Conservation (phyloP, 1,284 basidiomycete species). For the Pseudozyma thailandica region DNA sequence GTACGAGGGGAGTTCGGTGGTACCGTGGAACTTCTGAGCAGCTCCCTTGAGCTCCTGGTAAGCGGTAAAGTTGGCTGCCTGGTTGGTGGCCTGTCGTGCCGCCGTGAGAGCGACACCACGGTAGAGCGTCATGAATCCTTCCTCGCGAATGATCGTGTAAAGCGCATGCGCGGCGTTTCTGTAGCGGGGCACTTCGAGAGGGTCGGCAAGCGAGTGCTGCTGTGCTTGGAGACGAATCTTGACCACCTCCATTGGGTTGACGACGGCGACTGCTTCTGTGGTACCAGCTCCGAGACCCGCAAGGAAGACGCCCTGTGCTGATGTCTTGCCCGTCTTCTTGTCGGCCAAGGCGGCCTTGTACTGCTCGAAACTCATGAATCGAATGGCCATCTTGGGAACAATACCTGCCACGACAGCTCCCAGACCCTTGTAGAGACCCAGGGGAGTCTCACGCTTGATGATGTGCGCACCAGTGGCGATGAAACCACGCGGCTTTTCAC, state of each 20-base stretch:
- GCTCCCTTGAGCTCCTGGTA: constrained; percentile 95
- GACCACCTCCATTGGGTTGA: constrained; percentile 99
- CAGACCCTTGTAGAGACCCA: constrained; percentile 97
- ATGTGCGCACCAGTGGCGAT: constrained; percentile 91
- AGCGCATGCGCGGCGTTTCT: constrained; percentile 96
- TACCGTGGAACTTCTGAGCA: constrained; percentile 77
- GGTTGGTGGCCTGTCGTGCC: constrained; percentile 95
- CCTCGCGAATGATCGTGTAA: constrained; percentile 93
- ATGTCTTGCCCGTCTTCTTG: constrained; percentile 79
- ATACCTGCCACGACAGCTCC: constrained; percentile 93
- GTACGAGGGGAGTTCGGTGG: constrained; percentile 80
- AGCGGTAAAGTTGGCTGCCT: constrained; percentile 97
- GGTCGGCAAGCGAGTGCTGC: constrained; percentile 96
- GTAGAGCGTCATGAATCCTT: constrained; percentile 86
- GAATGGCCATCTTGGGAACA: constrained; percentile 99
- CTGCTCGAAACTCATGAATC: constrained; percentile 95
- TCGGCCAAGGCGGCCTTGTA: constrained; percentile 88
- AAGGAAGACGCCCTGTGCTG: constrained; percentile 78
- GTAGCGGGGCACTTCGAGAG: constrained; percentile 91
- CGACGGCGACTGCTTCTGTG: constrained; percentile 86
- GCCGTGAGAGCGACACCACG: constrained; percentile 91
- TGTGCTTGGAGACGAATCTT: constrained; percentile 99
- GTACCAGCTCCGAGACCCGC: constrained; percentile 93
- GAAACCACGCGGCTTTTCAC: constrained; percentile 82
- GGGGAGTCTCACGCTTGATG: constrained; percentile 87